Evolutionary conservation across 257 asterid species (phyloP).

Genomic region (Fraxinus quadrangulata): DNA sequence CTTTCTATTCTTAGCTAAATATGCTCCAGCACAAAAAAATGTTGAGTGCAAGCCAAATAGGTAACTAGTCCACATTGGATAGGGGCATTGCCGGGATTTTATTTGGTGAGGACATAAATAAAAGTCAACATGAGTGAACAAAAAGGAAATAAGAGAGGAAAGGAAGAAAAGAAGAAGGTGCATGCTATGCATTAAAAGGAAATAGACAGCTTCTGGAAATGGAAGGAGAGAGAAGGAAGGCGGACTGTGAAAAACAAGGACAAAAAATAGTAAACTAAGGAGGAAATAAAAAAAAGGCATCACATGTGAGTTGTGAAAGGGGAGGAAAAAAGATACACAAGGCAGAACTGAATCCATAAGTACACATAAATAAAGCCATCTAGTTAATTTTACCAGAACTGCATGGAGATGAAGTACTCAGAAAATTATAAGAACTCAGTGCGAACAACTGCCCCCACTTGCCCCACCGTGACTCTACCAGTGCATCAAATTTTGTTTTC

Average conservation of each 20-base stretch:
- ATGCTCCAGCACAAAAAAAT: background rate
- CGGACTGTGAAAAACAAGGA: background rate
- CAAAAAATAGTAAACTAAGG: background rate
- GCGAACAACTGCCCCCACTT: too few relatives aligned
- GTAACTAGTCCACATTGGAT: background rate
- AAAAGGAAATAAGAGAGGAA: background rate
- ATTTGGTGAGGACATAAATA: background rate
- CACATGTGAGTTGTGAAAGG: background rate
- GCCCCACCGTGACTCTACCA: too few relatives aligned
- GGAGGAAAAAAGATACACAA: background rate
- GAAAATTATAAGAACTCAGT: background rate
- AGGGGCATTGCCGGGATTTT: background rate
- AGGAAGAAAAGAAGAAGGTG: background rate
- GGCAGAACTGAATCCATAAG: background rate
- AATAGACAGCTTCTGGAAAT: background rate
- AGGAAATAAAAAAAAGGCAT: background rate
- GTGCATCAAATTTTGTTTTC: background rate
- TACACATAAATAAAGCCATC: background rate
- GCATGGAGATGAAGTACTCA: background rate
- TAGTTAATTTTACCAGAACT: background rate
- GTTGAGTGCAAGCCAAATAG: background rate
- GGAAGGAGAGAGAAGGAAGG: background rate
- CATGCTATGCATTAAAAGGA: background rate
- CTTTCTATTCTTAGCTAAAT: background rate
- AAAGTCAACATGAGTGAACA: background rate